These are phyloP conservation scores for Kwoniella heveanensis DNA, from an alignment of 768 basidiomycete genomes.

Conservation along the genomic window DNA sequence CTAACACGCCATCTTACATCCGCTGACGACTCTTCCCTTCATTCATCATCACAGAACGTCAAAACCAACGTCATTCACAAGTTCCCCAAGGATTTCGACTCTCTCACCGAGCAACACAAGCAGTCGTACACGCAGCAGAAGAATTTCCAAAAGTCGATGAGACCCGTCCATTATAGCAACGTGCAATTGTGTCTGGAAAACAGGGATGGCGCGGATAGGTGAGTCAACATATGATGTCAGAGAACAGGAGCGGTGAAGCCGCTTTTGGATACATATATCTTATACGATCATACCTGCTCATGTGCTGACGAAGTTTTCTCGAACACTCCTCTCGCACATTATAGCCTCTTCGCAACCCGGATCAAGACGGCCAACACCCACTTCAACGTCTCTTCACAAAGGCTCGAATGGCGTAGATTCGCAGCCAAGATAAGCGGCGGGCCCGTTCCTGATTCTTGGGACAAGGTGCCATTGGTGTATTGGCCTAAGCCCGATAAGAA, in stretches of 20 bases:
- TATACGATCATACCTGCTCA: no score
- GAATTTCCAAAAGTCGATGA: slow-evolving; percentile 26
- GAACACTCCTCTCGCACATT: slow-evolving; percentile 2
- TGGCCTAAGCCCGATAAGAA: slow-evolving; percentile 37
- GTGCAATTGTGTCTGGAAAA: slow-evolving; percentile 52
- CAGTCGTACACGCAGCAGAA: slow-evolving; percentile 33
- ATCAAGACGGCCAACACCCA: slow-evolving; percentile 40
- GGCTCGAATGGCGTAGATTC: slow-evolving; percentile 40
- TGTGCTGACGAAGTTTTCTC: background rate
- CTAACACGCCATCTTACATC: no score
- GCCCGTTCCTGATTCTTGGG: slow-evolving; percentile 21
- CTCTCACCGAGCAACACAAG: slow-evolving; percentile 26
- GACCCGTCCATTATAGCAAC: slow-evolving; percentile 53
- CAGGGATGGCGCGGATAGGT: slow-evolving; percentile 25
- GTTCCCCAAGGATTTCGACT: slow-evolving; percentile 36
- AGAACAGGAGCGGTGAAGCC: no score
- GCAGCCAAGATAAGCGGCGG: slow-evolving; percentile 43
- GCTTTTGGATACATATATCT: no score
- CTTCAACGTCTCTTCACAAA: slow-evolving; percentile 36
- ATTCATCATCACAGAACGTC: no score
- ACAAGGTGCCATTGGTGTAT: slow-evolving; percentile 27
- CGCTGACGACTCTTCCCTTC: no score
- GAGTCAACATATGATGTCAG: no score
- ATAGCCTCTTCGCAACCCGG: slow-evolving; percentile 45
- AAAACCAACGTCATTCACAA: slow-evolving; percentile 31